phyloP scores from a whole-genome alignment of 805 yeast genomes.

The Wickerhamomyces hampshirensis region DNA sequence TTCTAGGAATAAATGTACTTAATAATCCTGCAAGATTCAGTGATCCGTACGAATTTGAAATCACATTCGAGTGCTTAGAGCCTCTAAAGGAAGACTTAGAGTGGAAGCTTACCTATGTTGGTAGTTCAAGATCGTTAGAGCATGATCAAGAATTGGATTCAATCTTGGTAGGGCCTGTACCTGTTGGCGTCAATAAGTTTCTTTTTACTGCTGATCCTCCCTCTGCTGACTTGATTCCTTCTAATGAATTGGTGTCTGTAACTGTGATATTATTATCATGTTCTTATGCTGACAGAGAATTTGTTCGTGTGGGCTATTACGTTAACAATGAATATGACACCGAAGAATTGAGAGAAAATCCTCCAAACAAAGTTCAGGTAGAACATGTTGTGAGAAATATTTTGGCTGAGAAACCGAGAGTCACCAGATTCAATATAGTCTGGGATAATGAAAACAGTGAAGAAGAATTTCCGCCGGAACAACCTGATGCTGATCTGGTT shows the following conservation, averaged over 20 bases:
- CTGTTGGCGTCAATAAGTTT: conserved; percentile 93
- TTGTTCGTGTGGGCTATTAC: conserved; percentile 95
- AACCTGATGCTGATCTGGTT: conserved; percentile 56
- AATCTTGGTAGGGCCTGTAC: conserved; percentile 96
- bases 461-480: conserved; percentile 77
- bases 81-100: conserved; percentile 81
- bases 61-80: conserved; percentile 95
- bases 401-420: conserved; percentile 95
- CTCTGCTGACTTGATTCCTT: conserved; percentile 91
- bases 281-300: conserved; percentile 88
- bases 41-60: conserved; percentile 93
- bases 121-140: conserved; percentile 88
- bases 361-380: conserved; percentile 89
- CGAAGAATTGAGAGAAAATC: conserved; percentile 89
- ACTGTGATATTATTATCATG: conserved; percentile 92
- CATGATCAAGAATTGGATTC: conserved; percentile 98
- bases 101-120: conserved; percentile 97
- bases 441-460: conserved; percentile 80
- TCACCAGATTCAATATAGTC: conserved; percentile 91
- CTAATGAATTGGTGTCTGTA: conserved; percentile 89
- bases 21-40: conserved; percentile 93
- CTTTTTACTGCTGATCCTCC: conserved; percentile 96
- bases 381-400: conserved; percentile 93
- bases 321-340: conserved; percentile 95
- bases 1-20: conserved; percentile 84